phyloP scores from a whole-genome alignment of 345 rosid genomes.

The Populus tremula region DNA sequence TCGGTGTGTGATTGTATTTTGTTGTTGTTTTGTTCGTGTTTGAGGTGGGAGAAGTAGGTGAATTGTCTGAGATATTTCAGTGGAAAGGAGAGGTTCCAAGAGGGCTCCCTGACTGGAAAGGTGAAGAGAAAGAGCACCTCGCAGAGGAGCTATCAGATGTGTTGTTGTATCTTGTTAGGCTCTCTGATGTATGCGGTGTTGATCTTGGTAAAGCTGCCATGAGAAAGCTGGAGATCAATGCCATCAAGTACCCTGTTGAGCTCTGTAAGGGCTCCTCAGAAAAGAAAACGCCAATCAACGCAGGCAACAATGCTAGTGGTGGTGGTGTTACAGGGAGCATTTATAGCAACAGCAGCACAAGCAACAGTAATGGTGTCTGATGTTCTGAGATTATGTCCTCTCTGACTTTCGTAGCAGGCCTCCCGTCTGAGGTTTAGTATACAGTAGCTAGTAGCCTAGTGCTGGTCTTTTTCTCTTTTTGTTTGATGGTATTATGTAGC shows the following conservation, averaged over 20 bases:
- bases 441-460: no score
- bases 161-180: slow-evolving; percentile 39
- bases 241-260: slow-evolving; percentile 33
- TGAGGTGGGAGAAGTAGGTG: slow-evolving; percentile 46
- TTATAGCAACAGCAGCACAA: not conserved
- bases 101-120: slow-evolving; percentile 42
- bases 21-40: not conserved
- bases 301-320: not conserved
- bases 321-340: not conserved
- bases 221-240: slow-evolving; percentile 35
- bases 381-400: not conserved
- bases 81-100: slow-evolving; percentile 47
- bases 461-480: not conserved
- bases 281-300: not conserved
- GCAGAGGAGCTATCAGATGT: slow-evolving; percentile 50
- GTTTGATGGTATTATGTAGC: not conserved
- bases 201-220: slow-evolving; percentile 41
- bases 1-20: not conserved
- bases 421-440: not conserved
- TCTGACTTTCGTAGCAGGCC: not conserved
- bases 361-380: not conserved
- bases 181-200: slow-evolving; percentile 44
- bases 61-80: slow-evolving; percentile 29
- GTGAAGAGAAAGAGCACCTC: slow-evolving; percentile 36
- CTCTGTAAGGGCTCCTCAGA: not conserved